Conservation (phyloP, 139 green algal species). For the Chlamydomonas urium region DNA sequence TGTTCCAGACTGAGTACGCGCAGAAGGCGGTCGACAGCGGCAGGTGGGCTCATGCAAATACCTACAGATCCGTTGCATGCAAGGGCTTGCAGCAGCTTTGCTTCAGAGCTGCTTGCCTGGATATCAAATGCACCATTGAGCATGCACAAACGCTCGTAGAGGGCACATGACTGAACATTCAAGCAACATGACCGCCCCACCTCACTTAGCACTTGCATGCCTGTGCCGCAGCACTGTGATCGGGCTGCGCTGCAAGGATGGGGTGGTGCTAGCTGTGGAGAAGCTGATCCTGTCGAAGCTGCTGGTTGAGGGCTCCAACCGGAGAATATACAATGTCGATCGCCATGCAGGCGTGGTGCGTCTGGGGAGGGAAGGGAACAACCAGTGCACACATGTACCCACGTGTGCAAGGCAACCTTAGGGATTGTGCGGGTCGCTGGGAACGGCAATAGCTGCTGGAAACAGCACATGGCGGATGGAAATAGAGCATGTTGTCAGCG, state of each 20-base stretch:
- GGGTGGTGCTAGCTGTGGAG: conserved; percentile 92
- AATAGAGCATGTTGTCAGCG: too few species aligned
- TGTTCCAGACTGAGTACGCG: conserved; percentile 99
- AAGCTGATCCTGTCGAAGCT: conserved; percentile 96
- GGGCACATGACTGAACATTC: too few species aligned
- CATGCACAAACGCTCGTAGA: not conserved
- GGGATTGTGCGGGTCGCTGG: too few species aligned
- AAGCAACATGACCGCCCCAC: not conserved
- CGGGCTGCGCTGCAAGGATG: conserved; percentile 92
- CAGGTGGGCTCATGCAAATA: too few species aligned
- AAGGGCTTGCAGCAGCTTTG: too few species aligned
- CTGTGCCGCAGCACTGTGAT: conserved; percentile 80
- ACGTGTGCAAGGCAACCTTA: too few species aligned
- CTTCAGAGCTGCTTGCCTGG: too few species aligned
- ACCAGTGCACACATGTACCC: not conserved
- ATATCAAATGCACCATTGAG: not conserved
- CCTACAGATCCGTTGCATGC: too few species aligned
- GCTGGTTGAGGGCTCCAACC: conserved; percentile 85
- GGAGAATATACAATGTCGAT: conserved; percentile 80
- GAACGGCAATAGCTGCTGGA: too few species aligned
- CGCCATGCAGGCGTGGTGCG: conserved; percentile 82
- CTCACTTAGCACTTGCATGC: not conserved
- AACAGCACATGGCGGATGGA: too few species aligned
- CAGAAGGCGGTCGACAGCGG: conserved; percentile 97
- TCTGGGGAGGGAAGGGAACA: too few species aligned